phyloP scores from a whole-genome alignment of 176 grass and related monocot genomes.

The Carex pumila region DNA sequence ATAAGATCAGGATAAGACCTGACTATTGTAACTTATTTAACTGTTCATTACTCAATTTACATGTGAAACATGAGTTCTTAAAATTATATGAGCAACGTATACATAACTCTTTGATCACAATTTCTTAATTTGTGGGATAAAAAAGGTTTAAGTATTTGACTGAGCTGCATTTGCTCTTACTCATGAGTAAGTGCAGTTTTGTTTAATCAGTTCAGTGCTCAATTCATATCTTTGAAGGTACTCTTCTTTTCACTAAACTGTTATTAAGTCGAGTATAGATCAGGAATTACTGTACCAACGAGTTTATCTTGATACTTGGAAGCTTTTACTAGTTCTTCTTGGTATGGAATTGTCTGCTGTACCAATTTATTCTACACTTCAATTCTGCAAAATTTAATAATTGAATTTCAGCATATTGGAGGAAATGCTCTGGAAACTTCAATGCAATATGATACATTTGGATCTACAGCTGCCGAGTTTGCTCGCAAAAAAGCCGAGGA shows the following conservation, averaged over 20 bases:
- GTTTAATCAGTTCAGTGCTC: background rate
- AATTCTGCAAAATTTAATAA: background rate
- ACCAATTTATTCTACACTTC: slow-evolving; percentile 13
- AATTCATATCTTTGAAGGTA: background rate
- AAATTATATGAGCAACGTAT: background rate
- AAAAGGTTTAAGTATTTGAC: background rate
- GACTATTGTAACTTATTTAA: background rate
- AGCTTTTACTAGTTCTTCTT: background rate
- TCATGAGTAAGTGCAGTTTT: background rate
- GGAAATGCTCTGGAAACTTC: slow-evolving; percentile 81
- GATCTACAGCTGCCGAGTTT: slow-evolving; percentile 75
- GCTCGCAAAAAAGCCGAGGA: slow-evolving; percentile 71
- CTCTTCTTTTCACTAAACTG: background rate
- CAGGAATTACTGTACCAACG: background rate
- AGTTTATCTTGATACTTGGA: background rate
- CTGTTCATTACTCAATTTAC: background rate
- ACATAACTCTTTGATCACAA: no score
- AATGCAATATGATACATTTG: slow-evolving; percentile 91
- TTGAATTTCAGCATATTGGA: slow-evolving; percentile 63
- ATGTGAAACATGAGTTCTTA: background rate
- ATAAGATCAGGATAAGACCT: background rate
- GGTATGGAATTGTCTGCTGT: background rate
- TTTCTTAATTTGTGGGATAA: background rate
- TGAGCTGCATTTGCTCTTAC: background rate
- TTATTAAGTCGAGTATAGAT: background rate